Conservation (phyloP, 306 rosid species). For the Quercus bicolor region DNA sequence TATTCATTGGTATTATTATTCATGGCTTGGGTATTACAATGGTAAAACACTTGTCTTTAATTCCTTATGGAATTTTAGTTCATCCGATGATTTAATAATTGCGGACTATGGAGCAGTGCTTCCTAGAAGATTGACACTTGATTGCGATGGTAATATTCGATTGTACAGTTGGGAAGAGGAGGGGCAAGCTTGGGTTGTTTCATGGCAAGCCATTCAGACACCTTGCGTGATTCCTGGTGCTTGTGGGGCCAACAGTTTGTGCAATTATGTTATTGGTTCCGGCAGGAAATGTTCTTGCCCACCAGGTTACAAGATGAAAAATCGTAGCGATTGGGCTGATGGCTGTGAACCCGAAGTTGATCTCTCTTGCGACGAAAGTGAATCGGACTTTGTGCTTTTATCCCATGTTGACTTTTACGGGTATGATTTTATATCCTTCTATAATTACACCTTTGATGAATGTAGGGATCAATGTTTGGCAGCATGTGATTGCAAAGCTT, state of each 20-base stretch:
- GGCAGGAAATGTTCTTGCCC: slow-evolving; percentile 27
- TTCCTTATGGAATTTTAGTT: not conserved
- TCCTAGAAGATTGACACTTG: slow-evolving; percentile 24
- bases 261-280: not conserved
- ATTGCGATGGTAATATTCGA: slow-evolving; percentile 30
- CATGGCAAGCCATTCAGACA: slow-evolving; percentile 11
- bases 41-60: slow-evolving; percentile 13
- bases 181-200: slow-evolving; percentile 21
- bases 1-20: not conserved
- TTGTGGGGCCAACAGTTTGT: slow-evolving; percentile 38
- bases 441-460: slow-evolving; percentile 1
- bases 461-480: slow-evolving; percentile 20
- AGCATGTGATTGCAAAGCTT: slow-evolving; percentile 20
- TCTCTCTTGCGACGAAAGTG: too few species aligned
- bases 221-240: slow-evolving; percentile 18
- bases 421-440: slow-evolving; percentile 1
- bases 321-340: not conserved
- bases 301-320: slow-evolving; percentile 20
- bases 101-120: slow-evolving; percentile 23
- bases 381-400: too few species aligned
- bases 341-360: too few species aligned
- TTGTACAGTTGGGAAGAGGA: slow-evolving; percentile 19
- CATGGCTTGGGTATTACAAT: slow-evolving; percentile 9
- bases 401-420: not conserved
- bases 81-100: slow-evolving; percentile 3